A percentile compares a stretch with the other conserved stretches of the same genome.
Conservation (phyloP, 2,329 filamentous ascomycete species). For the Diatrype stigma region DNA sequence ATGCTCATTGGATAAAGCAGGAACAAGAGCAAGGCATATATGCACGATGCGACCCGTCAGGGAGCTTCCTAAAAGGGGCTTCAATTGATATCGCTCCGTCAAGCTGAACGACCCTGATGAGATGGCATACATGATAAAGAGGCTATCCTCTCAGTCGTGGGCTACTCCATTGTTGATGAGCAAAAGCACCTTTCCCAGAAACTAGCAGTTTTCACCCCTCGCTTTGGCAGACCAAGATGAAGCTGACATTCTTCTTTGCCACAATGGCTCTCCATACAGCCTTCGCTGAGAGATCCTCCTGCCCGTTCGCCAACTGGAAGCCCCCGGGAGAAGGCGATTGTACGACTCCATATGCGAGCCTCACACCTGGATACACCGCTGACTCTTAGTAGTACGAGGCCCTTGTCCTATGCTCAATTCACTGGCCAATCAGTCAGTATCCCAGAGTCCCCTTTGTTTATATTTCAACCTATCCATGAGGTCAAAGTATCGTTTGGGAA, state of each 20-base stretch:
- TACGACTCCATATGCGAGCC: slow-evolving; percentile 4
- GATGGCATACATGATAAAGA: too few species aligned
- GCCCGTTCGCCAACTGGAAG: slow-evolving; percentile 4
- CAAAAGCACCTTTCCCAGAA: too few species aligned
- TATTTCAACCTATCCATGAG: not conserved
- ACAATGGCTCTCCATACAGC: slow-evolving; percentile 5
- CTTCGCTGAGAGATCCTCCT: not conserved
- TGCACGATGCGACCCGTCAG: not conserved
- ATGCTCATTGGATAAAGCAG: not conserved
- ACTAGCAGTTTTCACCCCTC: too few species aligned
- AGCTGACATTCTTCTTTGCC: slow-evolving; percentile 5
- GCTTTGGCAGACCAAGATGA: slow-evolving; percentile 8
- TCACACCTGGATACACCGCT: not conserved
- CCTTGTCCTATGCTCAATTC: slow-evolving; percentile 20
- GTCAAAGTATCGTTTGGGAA: not conserved
- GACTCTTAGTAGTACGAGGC: slow-evolving; percentile 10
- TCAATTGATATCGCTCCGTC: not conserved
- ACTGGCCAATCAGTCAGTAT: slow-evolving; percentile 14
- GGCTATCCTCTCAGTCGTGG: too few species aligned
- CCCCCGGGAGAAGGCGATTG: slow-evolving; percentile 11
- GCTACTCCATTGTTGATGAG: too few species aligned
- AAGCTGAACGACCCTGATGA: too few species aligned
- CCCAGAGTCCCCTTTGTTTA: not conserved
- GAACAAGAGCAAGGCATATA: not conserved
- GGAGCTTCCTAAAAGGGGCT: not conserved